These are phyloP conservation scores for Trichoderma cornu-damae DNA, from an alignment of 2,329 filamentous ascomycete genomes.

Conservation along the genomic window DNA sequence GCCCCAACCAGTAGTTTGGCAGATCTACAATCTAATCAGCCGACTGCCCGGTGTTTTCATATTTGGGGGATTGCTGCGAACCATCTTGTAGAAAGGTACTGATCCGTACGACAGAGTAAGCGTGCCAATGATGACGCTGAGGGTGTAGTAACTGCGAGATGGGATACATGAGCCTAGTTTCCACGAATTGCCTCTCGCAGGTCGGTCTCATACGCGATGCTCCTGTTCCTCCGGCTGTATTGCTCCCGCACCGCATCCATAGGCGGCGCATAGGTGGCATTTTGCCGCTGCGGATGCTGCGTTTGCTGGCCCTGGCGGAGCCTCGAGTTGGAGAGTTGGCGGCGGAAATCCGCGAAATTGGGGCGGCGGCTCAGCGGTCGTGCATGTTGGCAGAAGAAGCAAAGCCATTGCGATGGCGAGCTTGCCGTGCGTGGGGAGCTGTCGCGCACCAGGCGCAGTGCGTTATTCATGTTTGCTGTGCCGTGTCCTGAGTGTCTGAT, in stretches of 20 bases:
- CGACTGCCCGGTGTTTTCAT: not conserved
- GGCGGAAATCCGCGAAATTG: constrained; percentile 25
- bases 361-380: constrained; percentile 27
- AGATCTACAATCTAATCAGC: constrained; percentile 50
- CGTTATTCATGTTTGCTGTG: constrained; percentile 35
- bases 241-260: constrained; percentile 62
- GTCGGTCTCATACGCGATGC: constrained; percentile 40
- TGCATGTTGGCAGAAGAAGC: constrained; percentile 36
- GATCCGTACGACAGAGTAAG: constrained; percentile 77
- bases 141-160: constrained; percentile 59
- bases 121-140: constrained; percentile 73
- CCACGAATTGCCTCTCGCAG: constrained; percentile 10
- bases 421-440: constrained; percentile 25
- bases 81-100: constrained; percentile 85
- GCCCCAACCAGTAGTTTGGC: constrained; percentile 83
- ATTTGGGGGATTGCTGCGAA: constrained; percentile 29
- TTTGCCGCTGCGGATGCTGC: constrained; percentile 27
- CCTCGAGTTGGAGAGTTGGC: constrained; percentile 32
- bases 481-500: not conserved
- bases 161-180: constrained; percentile 21
- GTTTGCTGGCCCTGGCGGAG: constrained; percentile 22
- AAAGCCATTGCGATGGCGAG: constrained; percentile 32
- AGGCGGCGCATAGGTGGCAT: constrained; percentile 27
- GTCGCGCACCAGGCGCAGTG: constrained; percentile 35
- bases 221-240: constrained; percentile 63